Evolutionary conservation across 164 flowering plant species (phyloP).

Genomic region (Vitis riparia): DNA sequence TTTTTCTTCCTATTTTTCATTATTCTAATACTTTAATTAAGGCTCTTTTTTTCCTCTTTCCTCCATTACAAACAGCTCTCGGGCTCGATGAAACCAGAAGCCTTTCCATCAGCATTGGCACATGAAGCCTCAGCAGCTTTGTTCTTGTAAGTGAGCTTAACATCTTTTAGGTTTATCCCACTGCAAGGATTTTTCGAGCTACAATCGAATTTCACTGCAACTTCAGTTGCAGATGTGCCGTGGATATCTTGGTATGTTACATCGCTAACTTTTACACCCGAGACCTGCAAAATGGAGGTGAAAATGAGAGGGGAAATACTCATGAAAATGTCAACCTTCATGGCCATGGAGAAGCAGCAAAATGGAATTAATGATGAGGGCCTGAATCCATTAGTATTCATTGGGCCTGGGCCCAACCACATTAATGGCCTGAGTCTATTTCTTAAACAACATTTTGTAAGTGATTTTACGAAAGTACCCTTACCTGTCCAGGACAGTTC

Average conservation of each 20-base stretch:
- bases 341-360: too few relatives aligned
- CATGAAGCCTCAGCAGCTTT: conserved; percentile 28
- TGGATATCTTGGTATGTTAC: conserved; percentile 38
- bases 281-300: conserved; percentile 19
- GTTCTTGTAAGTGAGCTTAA: conserved; percentile 36
- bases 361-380: too few relatives aligned
- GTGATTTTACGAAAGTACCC: too few relatives aligned
- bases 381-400: too few relatives aligned
- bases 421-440: too few relatives aligned
- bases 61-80: conserved; percentile 28
- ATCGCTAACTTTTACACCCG: conserved; percentile 40
- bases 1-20: neutral
- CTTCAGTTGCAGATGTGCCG: conserved; percentile 52
- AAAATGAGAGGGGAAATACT: neutral
- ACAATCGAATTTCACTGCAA: conserved; percentile 49
- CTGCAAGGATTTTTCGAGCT: conserved; percentile 43
- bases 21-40: too few relatives aligned
- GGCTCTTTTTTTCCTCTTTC: neutral
- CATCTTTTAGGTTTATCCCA: conserved; percentile 35
- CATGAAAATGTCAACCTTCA: neutral
- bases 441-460: too few relatives aligned
- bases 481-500: conserved; percentile 58
- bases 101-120: conserved; percentile 30
- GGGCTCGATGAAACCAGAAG: conserved; percentile 32
- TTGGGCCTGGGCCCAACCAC: too few relatives aligned